Evolutionary conservation across 164 flowering plant species (phyloP).

Genomic region (Stephania cephalantha): DNA sequence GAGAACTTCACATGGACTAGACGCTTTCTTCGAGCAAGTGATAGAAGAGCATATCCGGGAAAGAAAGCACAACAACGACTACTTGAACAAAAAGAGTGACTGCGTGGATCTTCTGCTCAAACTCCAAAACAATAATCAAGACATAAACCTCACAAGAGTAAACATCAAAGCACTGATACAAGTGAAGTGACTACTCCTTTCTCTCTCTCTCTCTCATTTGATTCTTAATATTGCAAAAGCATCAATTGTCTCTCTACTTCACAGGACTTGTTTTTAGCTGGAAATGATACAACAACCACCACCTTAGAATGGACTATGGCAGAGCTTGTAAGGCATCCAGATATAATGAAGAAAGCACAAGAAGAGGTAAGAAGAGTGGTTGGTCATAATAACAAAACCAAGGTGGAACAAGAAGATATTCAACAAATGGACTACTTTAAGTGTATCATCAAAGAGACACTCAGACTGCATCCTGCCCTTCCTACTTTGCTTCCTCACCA

Average conservation of each 20-base stretch:
- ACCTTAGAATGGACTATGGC: conserved; percentile 11
- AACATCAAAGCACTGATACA: no score
- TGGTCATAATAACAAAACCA: background rate
- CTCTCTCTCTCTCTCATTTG: background rate
- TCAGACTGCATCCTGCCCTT: background rate
- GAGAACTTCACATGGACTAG: background rate
- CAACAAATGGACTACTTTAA: background rate
- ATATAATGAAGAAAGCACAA: conserved; percentile 4
- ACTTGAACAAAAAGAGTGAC: no score
- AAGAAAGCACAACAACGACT: no score
- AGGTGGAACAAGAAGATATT: conserved; percentile 5
- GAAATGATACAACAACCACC: background rate
- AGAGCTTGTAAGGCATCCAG: conserved; percentile 9
- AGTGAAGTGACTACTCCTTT: no score
- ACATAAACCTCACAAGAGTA: background rate
- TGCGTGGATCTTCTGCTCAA: no score
- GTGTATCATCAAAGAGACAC: conserved; percentile 4
- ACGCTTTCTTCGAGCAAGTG: background rate
- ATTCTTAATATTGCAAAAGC: no score
- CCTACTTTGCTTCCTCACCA: conserved; percentile 2
- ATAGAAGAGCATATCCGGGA: no score
- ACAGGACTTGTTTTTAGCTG: conserved; percentile 7
- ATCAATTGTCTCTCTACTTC: background rate
- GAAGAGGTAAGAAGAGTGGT: conserved; percentile 8
- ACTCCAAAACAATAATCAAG: no score